Base-by-base conservation (phyloP, 208 protist genomes). In the Novymonas esmeraldas region DNA sequence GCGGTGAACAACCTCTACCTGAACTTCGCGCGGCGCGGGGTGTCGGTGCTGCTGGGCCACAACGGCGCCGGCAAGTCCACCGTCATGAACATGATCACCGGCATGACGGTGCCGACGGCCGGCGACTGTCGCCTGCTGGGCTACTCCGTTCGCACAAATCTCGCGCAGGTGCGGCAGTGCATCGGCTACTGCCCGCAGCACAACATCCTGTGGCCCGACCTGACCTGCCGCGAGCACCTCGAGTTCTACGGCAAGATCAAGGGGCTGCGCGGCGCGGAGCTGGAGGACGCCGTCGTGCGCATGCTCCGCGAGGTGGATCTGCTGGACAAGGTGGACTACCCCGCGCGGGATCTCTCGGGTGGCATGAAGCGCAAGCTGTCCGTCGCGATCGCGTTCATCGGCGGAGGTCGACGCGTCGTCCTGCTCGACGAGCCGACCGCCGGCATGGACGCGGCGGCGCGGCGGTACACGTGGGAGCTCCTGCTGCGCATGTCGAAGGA, bases 151-250 rank as follows among this genome's bases (percentile, higher is more conserved):
- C 56, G 39, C 20, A 22, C 51, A 6, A 33, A 92, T 2, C 52
- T 95, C 51, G 42, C 50, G 7, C 49, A 56, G 44, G 86, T 87
- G 59, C 74, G 89, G 16, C 76, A 87, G 41, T 44, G 81, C n/a
- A 94, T 98, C 41, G 97, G 97, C 62, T 85, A 97, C 18, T 99
- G 97, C 82, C 94, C 95, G 11, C 97, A 99, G 84, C 92, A 96
- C 76, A 97, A 98, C 83, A 90, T 98, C 63, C 78, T 98, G 0
- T 99, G 93, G 89, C 82, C 81, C 14, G 75, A 96, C 41, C 79
- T 98, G 29, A 98, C 93, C 16, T 88, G 82, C 26, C 48, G 67
- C 22, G 94, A 98, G 69, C 95, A 98, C 70, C 73, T 99, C 13
- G 64, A 86, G 63, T 97, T 96, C 93, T 46, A 98, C 89, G 79